Evolutionary conservation across 2,329 filamentous ascomycete genomes (phyloP), one percentile per base, ranked within the genome.

Genomic region (Dryadomyces quercus-mongolicae): DNA sequence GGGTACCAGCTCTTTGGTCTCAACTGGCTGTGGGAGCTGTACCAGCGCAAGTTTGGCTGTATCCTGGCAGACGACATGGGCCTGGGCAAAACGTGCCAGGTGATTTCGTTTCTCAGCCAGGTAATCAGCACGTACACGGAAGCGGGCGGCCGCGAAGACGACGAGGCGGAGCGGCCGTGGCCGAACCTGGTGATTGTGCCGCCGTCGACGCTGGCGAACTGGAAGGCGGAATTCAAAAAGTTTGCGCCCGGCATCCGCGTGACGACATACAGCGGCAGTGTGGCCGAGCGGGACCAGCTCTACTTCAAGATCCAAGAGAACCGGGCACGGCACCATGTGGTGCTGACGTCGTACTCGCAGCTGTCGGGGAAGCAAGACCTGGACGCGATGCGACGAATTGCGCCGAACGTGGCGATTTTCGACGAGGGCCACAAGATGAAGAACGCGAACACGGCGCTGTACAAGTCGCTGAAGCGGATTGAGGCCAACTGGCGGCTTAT

Each of bases 11-110:
- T 97, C 20, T 89, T 95, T 34, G 93, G 93, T 4, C 77, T 98
- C 52, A 97, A 97, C 65, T 98, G 93, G 93, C 78, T 98, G 64
- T 82, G 84, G 54, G 71, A 97, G 48, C 76, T 98, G 15, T 95
- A 89, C 70, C 77, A 84, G 52, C 83, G 87, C 55, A 77, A 83
- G 31, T 78, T 94, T 52, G 92, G 88, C 48, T 92, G 90, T 58
- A 97, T 98, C 55, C 74, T 98, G 18, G 93, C 93, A 1, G 93
- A 98, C 65, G 93, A 98, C 65, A 98, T 98, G 93, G 93, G 88
- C 52, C 74, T 92, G 44, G 93, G 93, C 48, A 98, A 98, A 74
- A 98, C 93, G 0, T 96, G 90, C 62, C 92, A 98, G 64, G 89
- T 97, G 58, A 95, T 98, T 61, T 84, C 89, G 0, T 89, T 98